A percentile compares a stretch with the other conserved stretches of the same genome.
Evolutionary conservation across 768 basidiomycete genomes (phyloP).

Genomic region (Mycena filopes): DNA sequence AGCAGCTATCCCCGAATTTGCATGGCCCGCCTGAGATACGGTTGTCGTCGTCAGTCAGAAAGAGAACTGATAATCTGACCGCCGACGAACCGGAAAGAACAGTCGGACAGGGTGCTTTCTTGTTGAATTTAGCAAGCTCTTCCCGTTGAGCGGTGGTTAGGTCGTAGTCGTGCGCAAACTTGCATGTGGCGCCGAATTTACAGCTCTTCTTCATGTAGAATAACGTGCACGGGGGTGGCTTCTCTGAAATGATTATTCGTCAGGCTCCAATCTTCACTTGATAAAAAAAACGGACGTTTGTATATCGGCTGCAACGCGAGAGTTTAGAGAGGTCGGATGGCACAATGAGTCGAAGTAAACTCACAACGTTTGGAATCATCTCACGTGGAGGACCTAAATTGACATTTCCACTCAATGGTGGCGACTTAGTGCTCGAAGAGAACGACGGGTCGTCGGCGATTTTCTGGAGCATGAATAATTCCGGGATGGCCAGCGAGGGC

Average conservation of each 20-base stretch:
- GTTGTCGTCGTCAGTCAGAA: background rate
- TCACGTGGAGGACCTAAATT: slow-evolving; percentile 8
- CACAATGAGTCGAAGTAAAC: background rate
- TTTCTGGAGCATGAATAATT: slow-evolving; percentile 71
- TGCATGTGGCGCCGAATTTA: slow-evolving; percentile 17
- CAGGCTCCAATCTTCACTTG: background rate
- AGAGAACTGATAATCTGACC: background rate
- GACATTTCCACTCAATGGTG: slow-evolving; percentile 27
- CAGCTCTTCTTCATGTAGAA: slow-evolving; percentile 27
- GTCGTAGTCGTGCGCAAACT: slow-evolving; percentile 29
- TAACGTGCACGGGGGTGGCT: slow-evolving; percentile 22
- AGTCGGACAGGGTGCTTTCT: slow-evolving; percentile 25
- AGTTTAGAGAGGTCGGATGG: background rate
- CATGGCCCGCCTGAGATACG: slow-evolving; percentile 10
- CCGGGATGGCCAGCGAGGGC: slow-evolving; percentile 62
- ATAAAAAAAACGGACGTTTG: slow-evolving; percentile 11
- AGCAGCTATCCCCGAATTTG: slow-evolving; percentile 17
- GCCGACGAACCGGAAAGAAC: background rate
- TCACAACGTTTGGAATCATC: slow-evolving; percentile 18
- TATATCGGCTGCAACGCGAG: slow-evolving; percentile 3
- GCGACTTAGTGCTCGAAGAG: background rate
- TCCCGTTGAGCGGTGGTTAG: slow-evolving; percentile 21
- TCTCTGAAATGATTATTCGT: slow-evolving; percentile 6
- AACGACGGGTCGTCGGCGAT: slow-evolving; percentile 40
- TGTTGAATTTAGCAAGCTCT: slow-evolving; percentile 19